Base-by-base conservation (phyloP, 176 grass and related monocot genomes). In the Musa acuminata region DNA sequence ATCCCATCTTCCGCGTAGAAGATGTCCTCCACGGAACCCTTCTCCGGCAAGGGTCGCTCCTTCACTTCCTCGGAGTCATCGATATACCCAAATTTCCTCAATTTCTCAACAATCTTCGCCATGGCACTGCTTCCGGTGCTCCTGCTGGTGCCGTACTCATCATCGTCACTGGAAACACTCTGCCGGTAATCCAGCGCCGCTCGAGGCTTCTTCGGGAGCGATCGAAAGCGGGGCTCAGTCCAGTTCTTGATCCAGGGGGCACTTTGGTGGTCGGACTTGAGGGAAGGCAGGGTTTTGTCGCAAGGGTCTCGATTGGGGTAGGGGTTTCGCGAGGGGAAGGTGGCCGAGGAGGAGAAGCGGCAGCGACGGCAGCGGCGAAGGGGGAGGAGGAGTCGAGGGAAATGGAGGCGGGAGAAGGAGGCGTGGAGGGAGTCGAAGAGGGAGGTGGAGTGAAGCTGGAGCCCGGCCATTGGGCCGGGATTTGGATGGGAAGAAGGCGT, bases 11-110 rank as follows among this genome's bases (percentile, higher is more conserved):
- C 94, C 3, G 65, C 78, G 22, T 78, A 85, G 74, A 97, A 97
- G 26, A 93, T 82, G 76, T 97, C 94, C 79, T 97, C 94, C 3
- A 97, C 90, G 1, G 87, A 93, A 16, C 87, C 94, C 76, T 82
- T 78, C 16, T 75, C 83, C 49, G 94, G 90, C 29, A 87, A 80
- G 72, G 20, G 80, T 2, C 25, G 22, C 81, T 69, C 81, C n/a
- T 79, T 69, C 58, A 19, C 67, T 43, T 77, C 50, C 26, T 68
- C 66, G 13, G 78, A 82, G 17, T 83, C 88, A 24, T 83, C 85
- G 26, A 71, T 81, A 80, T 84, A 98, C 52, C 94, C 94, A 17
- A 84, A 85, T 53, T 80, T 87, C 72, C 75, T 89, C 84, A 98
- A 87, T 25, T 86, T 89, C 55, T 74, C 78, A 72, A 98, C 84